These are phyloP conservation scores for Lathyrus oleraceus DNA, from an alignment of 306 rosid species.

Conservation along the genomic window DNA sequence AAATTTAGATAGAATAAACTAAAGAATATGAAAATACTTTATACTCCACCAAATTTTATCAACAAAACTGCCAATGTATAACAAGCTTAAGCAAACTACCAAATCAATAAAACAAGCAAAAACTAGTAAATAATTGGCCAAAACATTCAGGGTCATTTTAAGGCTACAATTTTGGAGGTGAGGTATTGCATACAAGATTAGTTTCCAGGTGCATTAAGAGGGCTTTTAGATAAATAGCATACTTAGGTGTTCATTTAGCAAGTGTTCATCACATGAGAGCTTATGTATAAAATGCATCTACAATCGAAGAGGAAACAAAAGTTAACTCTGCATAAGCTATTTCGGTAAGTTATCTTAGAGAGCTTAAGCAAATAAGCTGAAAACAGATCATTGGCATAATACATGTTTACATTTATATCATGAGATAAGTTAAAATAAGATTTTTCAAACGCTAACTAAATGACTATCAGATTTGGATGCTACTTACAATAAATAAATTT, in stretches of 20 bases:
- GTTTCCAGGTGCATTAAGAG: conserved; percentile 5
- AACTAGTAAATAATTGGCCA: background rate
- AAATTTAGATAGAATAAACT: conserved; percentile 29
- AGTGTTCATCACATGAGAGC: background rate
- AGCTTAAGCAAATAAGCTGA: background rate
- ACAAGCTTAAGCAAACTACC: conserved; percentile 6
- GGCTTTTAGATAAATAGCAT: conserved; percentile 1
- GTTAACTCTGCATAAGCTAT: background rate
- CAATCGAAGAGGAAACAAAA: background rate
- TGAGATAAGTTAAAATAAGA: background rate
- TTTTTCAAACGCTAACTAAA: background rate
- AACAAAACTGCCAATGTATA: background rate
- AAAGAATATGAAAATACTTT: conserved; percentile 12
- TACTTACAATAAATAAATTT: background rate
- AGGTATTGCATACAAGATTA: background rate
- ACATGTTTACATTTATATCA: background rate
- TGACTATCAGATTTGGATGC: background rate
- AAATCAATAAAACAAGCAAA: conserved; percentile 9
- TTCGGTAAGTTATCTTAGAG: background rate
- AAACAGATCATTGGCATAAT: background rate
- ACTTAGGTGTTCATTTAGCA: background rate
- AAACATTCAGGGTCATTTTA: conserved; percentile 6
- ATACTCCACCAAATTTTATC: conserved; percentile 4
- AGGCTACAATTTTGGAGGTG: conserved; percentile 14
- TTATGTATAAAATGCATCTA: background rate